Evolutionary conservation across 2,329 filamentous ascomycete species (phyloP).

Genomic region (Grosmannia serpens): DNA sequence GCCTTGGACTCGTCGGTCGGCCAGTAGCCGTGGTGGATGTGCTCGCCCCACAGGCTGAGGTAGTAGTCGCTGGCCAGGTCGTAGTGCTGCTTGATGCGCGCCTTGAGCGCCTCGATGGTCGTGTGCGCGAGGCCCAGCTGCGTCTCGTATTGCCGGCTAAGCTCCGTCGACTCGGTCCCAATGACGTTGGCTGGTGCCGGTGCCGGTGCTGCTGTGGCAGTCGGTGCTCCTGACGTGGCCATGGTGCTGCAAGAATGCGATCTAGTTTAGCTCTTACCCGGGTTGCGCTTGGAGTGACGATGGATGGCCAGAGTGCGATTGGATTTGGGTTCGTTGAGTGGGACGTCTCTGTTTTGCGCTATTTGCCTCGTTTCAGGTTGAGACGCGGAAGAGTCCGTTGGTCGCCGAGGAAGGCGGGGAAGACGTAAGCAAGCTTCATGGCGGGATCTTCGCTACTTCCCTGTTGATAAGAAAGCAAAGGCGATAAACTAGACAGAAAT

Average conservation of each 20-base stretch:
- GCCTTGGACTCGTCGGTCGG: slow-evolving; percentile 30
- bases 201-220: not conserved
- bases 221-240: not conserved
- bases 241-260: not conserved
- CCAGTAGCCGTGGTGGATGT: slow-evolving; percentile 54
- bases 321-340: not conserved
- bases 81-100: slow-evolving; percentile 48
- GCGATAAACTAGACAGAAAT: not conserved
- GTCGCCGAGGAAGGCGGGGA: not conserved
- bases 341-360: not conserved
- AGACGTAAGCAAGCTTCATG: not conserved
- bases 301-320: not conserved
- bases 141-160: slow-evolving; percentile 34
- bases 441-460: not conserved
- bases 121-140: slow-evolving; percentile 32
- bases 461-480: not conserved
- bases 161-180: slow-evolving; percentile 18
- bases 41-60: slow-evolving; percentile 49
- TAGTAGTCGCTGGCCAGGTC: slow-evolving; percentile 52
- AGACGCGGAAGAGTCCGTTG: too few relatives aligned
- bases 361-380: not conserved
- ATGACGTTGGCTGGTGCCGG: slow-evolving; percentile 4
- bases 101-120: slow-evolving; percentile 39
- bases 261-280: too few relatives aligned
- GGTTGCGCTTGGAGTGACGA: too few relatives aligned